Base-by-base conservation (phyloP, 73 alveolate species). In the Paramecium tetraurelia region DNA sequence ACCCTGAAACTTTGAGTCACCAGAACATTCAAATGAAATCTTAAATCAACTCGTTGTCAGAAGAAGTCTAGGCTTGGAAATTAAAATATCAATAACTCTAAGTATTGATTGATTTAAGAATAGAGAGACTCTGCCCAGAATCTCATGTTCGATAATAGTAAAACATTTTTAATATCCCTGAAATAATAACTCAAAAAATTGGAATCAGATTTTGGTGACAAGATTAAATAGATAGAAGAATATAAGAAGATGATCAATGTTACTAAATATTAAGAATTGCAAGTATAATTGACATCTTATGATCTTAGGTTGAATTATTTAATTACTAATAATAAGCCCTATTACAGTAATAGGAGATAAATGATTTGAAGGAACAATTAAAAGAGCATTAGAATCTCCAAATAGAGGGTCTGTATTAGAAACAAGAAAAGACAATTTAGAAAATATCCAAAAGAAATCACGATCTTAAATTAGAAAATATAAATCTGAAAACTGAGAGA, bases 101-200 rank as follows among this genome's bases (percentile, higher is more conserved):
- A 63, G 84, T 63, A 63, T 63, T 63, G 46, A 63, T 63, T 33
- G 84, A 27, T 63, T 63, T 63, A 31, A 63, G 84, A 63, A 63
- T 63, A 63, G 84, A 63, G 84, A 33, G 84, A 63, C 84, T 27
- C 84, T 12, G 9, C 44, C 46, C 84, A 63, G 31, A 63, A 63
- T 63, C 29, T 33, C 4, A 63, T 63, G 84, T 63, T 63, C 24
- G 84, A 63, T 63, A 63, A 63, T 63, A 63, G 46, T 12, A 27
- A 33, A 63, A 63, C 84, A 31, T 63, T 63, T 63, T 33, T 63
- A 31, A 63, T 63, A 0, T 12, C 53, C 1, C 48, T 63, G 3
- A 63, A 27, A 63, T 21, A 63, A 33, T 63, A 63, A 33, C 27
- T 63, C 50, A 63, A 63, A 27, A 63, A 63, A 24, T 63, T 8